These are phyloP conservation scores for Narthecium ossifragum DNA, from an alignment of 106 monocot genomes.

Conservation along the genomic window DNA sequence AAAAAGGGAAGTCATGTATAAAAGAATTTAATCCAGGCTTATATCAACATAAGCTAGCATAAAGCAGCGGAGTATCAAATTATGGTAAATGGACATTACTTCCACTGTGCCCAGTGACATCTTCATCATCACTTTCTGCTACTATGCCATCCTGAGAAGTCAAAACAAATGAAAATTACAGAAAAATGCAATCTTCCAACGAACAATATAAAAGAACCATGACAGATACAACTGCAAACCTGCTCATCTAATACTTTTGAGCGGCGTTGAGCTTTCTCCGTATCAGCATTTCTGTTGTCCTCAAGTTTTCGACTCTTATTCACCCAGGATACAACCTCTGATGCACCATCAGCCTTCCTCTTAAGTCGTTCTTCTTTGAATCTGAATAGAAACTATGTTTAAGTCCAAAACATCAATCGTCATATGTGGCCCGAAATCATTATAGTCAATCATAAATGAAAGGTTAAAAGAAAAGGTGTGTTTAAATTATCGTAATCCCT, in stretches of 20 bases:
- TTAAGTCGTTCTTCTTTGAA: constrained; percentile 62
- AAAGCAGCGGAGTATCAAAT: not conserved
- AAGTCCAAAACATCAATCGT: not conserved
- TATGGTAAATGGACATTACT: constrained; percentile 21
- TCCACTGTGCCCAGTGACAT: constrained; percentile 15
- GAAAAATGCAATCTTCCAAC: not conserved
- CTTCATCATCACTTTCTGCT: constrained; percentile 71
- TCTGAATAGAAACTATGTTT: constrained; percentile 19
- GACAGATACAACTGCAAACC: constrained; percentile 22
- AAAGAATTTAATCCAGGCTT: not conserved
- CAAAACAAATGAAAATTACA: constrained; percentile 1
- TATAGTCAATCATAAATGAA: not conserved
- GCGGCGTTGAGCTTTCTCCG: constrained; percentile 53
- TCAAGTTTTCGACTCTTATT: constrained; percentile 66
- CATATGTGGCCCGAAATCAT: not conserved
- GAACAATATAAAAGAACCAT: not conserved
- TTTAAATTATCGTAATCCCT: not conserved
- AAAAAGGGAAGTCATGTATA: not conserved
- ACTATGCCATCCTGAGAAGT: constrained; percentile 60
- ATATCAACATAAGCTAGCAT: not conserved
- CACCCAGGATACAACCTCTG: constrained; percentile 69
- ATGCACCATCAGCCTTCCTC: constrained; percentile 47
- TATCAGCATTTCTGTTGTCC: constrained; percentile 52
- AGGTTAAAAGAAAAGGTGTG: not conserved
- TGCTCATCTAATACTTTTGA: constrained; percentile 70